A percentile compares a stretch with the other conserved stretches of the same genome.
Evolutionary conservation across 495 filamentous ascomycete species (phyloP).

Genomic region (Penicillium desertorum): DNA sequence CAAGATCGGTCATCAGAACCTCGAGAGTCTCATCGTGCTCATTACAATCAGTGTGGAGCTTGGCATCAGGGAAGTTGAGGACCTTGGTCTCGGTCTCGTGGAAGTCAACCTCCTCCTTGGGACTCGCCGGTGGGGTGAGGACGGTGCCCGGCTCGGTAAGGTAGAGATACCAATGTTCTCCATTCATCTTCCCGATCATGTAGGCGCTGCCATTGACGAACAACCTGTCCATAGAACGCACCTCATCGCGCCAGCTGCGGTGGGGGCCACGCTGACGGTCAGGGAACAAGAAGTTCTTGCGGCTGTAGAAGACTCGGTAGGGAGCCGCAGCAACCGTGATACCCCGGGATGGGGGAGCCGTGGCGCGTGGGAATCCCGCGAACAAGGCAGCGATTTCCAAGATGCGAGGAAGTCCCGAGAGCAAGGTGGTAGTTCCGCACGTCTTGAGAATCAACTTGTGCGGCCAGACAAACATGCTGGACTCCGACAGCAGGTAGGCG

Average conservation of each 20-base stretch:
- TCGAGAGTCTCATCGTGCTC: slow-evolving; percentile 88
- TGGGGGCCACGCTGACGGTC: slow-evolving; percentile 93
- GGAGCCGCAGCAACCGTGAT: slow-evolving; percentile 74
- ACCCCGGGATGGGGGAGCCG: slow-evolving; percentile 51
- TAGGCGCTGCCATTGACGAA: slow-evolving; percentile 95
- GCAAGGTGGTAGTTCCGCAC: slow-evolving; percentile 93
- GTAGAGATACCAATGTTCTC: slow-evolving; percentile 99
- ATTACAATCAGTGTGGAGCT: slow-evolving; percentile 40
- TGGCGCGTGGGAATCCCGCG: slow-evolving; percentile 77
- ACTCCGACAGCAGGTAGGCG: slow-evolving; percentile 96
- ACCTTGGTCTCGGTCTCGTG: slow-evolving; percentile 67
- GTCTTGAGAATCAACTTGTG: slow-evolving; percentile 99
- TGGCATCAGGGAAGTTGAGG: slow-evolving; percentile 49
- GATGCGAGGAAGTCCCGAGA: slow-evolving; percentile 83
- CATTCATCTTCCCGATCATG: slow-evolving; percentile 99
- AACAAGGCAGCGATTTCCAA: slow-evolving; percentile 84
- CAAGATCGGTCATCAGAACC: slow-evolving; percentile 97
- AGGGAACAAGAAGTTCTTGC: slow-evolving; percentile 97
- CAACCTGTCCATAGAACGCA: slow-evolving; percentile 82
- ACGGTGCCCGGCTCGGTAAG: slow-evolving; percentile 80
- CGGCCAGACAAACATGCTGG: slow-evolving; percentile 98
- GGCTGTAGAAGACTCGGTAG: slow-evolving; percentile 96
- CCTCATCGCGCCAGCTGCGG: slow-evolving; percentile 96
- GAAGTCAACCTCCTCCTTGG: slow-evolving; percentile 49
- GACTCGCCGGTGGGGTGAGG: slow-evolving; percentile 83